Base-by-base conservation (phyloP, 331 rosid species). In the Rhamnella rubrinervis region DNA sequence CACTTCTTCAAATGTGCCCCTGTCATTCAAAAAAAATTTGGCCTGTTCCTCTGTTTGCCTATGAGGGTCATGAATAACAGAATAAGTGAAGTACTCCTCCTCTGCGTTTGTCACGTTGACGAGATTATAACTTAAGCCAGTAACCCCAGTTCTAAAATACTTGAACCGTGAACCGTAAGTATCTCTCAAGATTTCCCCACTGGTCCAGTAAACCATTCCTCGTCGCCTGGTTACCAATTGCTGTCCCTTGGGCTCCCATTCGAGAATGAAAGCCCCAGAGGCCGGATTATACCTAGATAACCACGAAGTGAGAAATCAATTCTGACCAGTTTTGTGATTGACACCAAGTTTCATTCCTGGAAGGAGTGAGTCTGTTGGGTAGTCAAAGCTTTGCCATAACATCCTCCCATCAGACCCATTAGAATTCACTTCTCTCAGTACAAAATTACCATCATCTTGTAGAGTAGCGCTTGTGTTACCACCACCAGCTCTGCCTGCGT, bases 271-370 rank as follows among this genome's bases (percentile, higher is more conserved):
- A 10, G 63, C 18, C 17, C 63, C 63, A 35, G 26, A 8, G 8
- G 63, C 38, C 6, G 63, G 63, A 16, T 8, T 21, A 16, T 59
- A 10, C 4, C 6, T 5, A 35, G 38, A 13, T 38, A 59, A 4
- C 63, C 63, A 59, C 7, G 63, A 25, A 25, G 63, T 23, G 25
- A 59, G 63, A 6, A 6, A 14, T 40, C 63, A 59, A 1, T 6
- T 59, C 41, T 25, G 25, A n/a, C 63, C 63, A 14, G 63, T 25
- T 59, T 6, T 10, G 17, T 10, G 6, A 16, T 25, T 59, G 38
- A 4, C 31, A 7, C 63, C 63, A 4, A 59, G 63, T 35, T 59
- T 59, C 63, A 59, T 59, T n/a, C 63, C 63, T 15, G 63, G 63
- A 4, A 59, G 13, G 15, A 59, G 63, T 15, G 63, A 23, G 37